Evolutionary conservation across 1,284 basidiomycete genomes (phyloP).

Genomic region (Porodaedalea pini): DNA sequence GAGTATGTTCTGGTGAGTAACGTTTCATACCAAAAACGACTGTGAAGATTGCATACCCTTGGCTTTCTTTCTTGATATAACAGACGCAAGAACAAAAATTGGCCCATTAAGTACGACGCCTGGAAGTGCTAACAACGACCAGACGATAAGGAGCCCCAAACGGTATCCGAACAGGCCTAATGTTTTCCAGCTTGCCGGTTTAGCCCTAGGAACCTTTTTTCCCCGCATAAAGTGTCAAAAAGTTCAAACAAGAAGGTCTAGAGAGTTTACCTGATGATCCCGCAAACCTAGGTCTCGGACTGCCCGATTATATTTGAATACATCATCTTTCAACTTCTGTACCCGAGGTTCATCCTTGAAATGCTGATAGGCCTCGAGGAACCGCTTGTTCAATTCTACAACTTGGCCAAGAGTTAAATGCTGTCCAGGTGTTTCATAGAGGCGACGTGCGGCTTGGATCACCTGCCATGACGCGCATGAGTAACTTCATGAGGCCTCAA

Average conservation of each 20-base stretch:
- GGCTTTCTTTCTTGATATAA: constrained; percentile 88
- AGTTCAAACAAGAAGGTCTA: too few species aligned
- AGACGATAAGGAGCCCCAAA: constrained; percentile 74
- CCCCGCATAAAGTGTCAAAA: too few species aligned
- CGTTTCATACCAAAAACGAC: constrained; percentile 11
- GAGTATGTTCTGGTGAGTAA: constrained; percentile 2
- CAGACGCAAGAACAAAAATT: constrained; percentile 90
- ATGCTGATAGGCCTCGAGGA: constrained; percentile 90
- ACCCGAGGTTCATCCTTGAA: constrained; percentile 95
- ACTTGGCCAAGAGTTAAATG: constrained; percentile 94
- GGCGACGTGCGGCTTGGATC: constrained; percentile 91
- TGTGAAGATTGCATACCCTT: constrained; percentile 58
- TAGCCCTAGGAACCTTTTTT: constrained; percentile 72
- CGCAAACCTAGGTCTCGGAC: constrained; percentile 92
- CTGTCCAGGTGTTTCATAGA: constrained; percentile 95
- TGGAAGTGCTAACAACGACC: constrained; percentile 87
- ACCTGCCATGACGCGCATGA: constrained; percentile 47
- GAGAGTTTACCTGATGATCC: constrained; percentile 82
- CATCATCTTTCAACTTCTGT: constrained; percentile 76
- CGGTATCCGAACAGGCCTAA: constrained; percentile 86
- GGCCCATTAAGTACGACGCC: constrained; percentile 95
- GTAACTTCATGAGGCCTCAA: constrained; percentile 5
- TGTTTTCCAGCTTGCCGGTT: constrained; percentile 85
- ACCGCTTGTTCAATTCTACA: constrained; percentile 93
- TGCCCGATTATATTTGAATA: constrained; percentile 92